Percentiles rank a stretch among this genome's conserved stretches.
phyloP scores from a whole-genome alignment of 768 basidiomycete species.

The Neoboletus brunneissimus region DNA sequence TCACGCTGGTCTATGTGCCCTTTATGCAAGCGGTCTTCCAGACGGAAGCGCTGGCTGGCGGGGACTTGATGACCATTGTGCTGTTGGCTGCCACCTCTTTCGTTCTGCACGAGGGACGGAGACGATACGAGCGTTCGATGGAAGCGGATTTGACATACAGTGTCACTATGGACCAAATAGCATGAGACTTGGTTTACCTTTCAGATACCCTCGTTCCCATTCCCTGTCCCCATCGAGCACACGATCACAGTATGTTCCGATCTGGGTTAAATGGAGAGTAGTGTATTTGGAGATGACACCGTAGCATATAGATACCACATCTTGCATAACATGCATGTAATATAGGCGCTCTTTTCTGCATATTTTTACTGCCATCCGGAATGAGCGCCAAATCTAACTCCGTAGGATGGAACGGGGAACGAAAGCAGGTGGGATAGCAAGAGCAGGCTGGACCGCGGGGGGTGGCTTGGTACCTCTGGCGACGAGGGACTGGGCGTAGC shows the following conservation, averaged over 20 bases:
- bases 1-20: constrained; percentile 85
- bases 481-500: constrained; percentile 30
- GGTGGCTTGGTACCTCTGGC: constrained; percentile 23
- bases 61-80: constrained; percentile 72
- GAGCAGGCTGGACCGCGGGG: constrained; percentile 14
- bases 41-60: constrained; percentile 70
- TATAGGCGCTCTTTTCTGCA: background rate
- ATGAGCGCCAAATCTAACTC: background rate
- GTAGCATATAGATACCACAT: constrained; percentile 8
- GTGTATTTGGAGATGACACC: constrained; percentile 4
- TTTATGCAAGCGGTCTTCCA: constrained; percentile 92
- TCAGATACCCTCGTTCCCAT: background rate
- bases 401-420: constrained; percentile 13
- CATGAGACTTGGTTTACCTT: constrained; percentile 30
- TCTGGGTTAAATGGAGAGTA: background rate
- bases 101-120: constrained; percentile 70
- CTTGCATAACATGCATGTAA: constrained; percentile 5
- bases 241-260: background rate
- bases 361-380: background rate
- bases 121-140: constrained; percentile 69
- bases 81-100: constrained; percentile 64
- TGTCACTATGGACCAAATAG: constrained; percentile 57
- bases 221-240: background rate
- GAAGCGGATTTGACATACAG: constrained; percentile 53
- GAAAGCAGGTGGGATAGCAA: constrained; percentile 32